Percentiles rank a stretch among this genome's conserved stretches.
Evolutionary conservation across 768 basidiomycete species (phyloP).

Genomic region (Pisolithus sp.): DNA sequence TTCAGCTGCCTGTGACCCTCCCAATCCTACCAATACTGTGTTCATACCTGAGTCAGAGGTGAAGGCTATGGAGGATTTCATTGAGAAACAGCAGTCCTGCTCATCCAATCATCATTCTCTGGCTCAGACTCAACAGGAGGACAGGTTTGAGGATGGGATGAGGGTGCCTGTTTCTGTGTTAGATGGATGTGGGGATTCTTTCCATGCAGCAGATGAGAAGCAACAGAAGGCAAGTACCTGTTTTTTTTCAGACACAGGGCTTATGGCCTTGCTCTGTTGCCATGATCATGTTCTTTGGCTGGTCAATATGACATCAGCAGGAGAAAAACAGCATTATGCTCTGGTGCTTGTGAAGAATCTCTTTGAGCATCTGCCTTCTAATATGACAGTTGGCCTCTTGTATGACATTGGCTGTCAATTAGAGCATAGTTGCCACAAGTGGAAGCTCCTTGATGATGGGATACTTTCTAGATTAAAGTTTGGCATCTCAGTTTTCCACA

Average conservation of each 20-base stretch:
- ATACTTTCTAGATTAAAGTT: conserved; percentile 12
- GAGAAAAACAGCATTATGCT: conserved; percentile 16
- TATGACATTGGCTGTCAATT: conserved; percentile 6
- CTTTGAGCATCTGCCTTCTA: background rate
- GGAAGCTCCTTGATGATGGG: conserved; percentile 1
- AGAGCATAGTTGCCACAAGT: conserved; percentile 3
- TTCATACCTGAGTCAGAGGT: conserved; percentile 15
- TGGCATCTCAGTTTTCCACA: conserved; percentile 25
- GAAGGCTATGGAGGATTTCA: conserved; percentile 12
- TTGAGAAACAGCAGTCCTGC: background rate
- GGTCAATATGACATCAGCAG: conserved; percentile 13
- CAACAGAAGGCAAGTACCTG: conserved; percentile 12
- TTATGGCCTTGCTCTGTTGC: conserved; percentile 12
- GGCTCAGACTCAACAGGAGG: background rate
- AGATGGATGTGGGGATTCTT: conserved; percentile 29
- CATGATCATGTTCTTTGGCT: conserved; percentile 15
- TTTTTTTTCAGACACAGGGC: conserved; percentile 12
- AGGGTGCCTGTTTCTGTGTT: conserved; percentile 24
- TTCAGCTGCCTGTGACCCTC: background rate
- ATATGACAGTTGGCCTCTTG: conserved; percentile 2
- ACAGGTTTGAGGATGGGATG: conserved; percentile 16
- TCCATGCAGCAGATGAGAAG: conserved; percentile 14
- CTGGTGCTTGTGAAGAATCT: background rate
- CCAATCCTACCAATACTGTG: background rate
- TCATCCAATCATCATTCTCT: background rate